A percentile compares a stretch with the other conserved stretches of the same genome.
Evolutionary conservation across 768 basidiomycete genomes (phyloP).

Genomic region (Rhodotorula sphaerocarpa): DNA sequence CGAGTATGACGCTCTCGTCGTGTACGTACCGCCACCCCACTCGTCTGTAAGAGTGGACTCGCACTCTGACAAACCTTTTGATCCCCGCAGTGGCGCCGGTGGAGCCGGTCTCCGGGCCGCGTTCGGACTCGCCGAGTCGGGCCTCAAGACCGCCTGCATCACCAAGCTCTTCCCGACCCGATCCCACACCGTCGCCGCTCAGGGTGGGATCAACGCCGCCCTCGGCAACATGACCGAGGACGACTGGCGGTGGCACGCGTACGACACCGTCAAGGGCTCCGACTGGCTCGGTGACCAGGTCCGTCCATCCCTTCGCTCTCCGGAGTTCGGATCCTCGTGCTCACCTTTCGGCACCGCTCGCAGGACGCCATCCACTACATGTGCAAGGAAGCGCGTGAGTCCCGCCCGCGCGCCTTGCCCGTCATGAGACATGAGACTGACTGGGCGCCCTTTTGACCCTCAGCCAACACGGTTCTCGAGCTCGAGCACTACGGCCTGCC

Average conservation of each 20-base stretch:
- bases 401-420: constrained; percentile 43
- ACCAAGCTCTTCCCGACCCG: constrained; percentile 98
- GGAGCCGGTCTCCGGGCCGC: constrained; percentile 97
- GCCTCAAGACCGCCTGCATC: constrained; percentile 97
- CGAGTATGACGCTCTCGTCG: constrained; percentile 96
- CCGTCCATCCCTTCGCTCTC: not conserved
- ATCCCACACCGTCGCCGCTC: constrained; percentile 93
- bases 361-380: constrained; percentile 97
- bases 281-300: constrained; percentile 90
- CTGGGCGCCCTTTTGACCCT: too few species aligned
- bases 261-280: constrained; percentile 77
- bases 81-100: constrained; percentile 92
- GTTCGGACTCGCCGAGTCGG: constrained; percentile 95
- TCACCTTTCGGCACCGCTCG: constrained; percentile 44
- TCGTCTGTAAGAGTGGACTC: constrained; percentile 7
- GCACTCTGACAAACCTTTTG: not conserved
- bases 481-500: constrained; percentile 98
- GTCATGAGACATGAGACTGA: too few species aligned
- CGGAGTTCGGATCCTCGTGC: rapidly evolving
- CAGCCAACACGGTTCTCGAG: constrained; percentile 47
- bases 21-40: constrained; percentile 50
- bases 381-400: constrained; percentile 91
- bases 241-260: constrained; percentile 54
- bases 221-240: constrained; percentile 89
- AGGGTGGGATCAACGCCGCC: constrained; percentile 98